Percentiles rank a stretch among this genome's conserved stretches.
Evolutionary conservation across 495 filamentous ascomycete species (phyloP).

Genomic region (Tuber magnatum): DNA sequence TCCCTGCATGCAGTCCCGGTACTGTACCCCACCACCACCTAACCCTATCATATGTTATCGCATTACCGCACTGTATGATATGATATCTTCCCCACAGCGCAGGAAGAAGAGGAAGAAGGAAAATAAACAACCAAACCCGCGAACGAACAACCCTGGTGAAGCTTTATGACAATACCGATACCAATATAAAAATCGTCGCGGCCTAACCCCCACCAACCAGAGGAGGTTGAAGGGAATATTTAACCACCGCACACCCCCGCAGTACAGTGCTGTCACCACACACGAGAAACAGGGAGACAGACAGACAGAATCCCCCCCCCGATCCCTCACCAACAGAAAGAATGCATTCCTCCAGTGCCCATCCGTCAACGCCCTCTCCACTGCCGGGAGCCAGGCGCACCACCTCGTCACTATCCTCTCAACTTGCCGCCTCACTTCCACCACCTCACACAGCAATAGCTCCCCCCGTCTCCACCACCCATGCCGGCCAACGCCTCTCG

Average conservation of each 20-base stretch:
- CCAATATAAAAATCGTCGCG: not conserved
- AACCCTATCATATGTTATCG: not conserved
- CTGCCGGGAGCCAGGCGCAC: conserved; percentile 17
- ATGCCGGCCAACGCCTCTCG: conserved; percentile 4
- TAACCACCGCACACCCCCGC: not conserved
- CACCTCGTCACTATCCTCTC: conserved; percentile 34
- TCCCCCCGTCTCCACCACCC: conserved; percentile 10
- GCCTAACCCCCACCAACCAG: not conserved
- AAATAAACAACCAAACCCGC: not conserved
- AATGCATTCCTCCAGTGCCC: conserved; percentile 22
- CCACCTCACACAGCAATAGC: conserved; percentile 5
- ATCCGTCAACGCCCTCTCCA: conserved; percentile 13
- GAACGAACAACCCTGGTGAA: not conserved
- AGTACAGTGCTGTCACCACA: not conserved
- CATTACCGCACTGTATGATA: not conserved
- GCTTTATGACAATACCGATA: not conserved
- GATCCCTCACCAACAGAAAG: conserved; percentile 6
- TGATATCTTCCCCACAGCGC: not conserved
- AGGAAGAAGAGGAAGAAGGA: not conserved
- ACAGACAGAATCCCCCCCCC: not conserved
- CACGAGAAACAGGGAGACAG: not conserved
- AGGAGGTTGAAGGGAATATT: not conserved
- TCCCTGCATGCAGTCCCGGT: not conserved
- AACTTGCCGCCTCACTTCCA: conserved; percentile 28
- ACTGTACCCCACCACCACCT: not conserved